Evolutionary conservation across 2,329 filamentous ascomycete species (phyloP), one percentile per base, ranked within the genome.

Genomic region (Alternaria sp.): DNA sequence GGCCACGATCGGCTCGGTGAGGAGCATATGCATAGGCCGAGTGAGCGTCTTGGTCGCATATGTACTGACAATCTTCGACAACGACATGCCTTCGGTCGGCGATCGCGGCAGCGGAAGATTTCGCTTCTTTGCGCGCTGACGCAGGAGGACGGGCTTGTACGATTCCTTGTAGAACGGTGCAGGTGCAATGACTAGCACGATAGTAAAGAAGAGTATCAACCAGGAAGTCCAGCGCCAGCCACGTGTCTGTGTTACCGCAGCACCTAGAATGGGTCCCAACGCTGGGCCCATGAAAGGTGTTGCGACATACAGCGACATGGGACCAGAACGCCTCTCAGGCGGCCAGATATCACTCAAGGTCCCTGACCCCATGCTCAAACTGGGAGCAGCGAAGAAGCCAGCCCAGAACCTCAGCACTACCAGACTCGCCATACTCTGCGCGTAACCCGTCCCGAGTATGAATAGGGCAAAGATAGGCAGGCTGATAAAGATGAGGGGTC

Each of bases 401-500:
- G 79, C 76, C 21, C 79, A 69, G 59, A 80, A 92, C 13, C 92
- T 88, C 72, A 88, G 89, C 61, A 93, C 85, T 23, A 92, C 82
- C 19, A 95, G 82, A 0, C 90, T 89, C 72, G 90, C 89, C 49
- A 93, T 84, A 64, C 90, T 90, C 71, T 91, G 89, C 63, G 79
- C 77, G 25, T 83, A 78, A 0, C 82, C 81, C 10, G 80, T 73
- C 2, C 81, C 82, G 0, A 83, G 63, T 0, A 78, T 79, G 63
- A 84, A 82, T 6, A 85, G 86, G 4, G 87, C 87, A 8, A 88
- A 91, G 51, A 88, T 85, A 6, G 86, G 88, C 61, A 91, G 84
- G 51, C 88, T 88, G 77, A 91, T 89, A 67, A 92, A 78, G 61
- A 89, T 89, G 75, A 93, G 92, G 21, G 91, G 77, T 32, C 87